Conservation (phyloP, 768 basidiomycete genomes). For the Agrocybe pediades region DNA sequence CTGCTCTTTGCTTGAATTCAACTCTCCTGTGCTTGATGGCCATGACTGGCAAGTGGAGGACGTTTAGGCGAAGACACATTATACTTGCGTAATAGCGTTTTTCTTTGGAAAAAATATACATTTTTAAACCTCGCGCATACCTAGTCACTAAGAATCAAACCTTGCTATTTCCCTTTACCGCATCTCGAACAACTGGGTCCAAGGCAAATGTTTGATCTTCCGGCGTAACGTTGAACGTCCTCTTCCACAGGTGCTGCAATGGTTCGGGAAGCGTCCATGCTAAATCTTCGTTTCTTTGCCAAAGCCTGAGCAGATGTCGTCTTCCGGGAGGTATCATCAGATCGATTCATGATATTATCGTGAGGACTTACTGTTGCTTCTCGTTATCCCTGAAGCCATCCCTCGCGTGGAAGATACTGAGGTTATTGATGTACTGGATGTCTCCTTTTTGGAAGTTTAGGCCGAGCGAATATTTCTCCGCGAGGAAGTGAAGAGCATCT, state of each 20-base stretch:
- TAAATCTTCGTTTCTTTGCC: constrained; percentile 40
- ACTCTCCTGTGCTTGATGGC: too few relatives aligned
- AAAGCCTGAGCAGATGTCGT: constrained; percentile 40
- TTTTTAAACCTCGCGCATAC: too few relatives aligned
- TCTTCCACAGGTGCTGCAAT: constrained; percentile 35
- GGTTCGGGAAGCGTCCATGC: constrained; percentile 39
- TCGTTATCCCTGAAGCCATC: constrained; percentile 42
- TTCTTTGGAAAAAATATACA: too few relatives aligned
- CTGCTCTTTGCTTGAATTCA: too few relatives aligned
- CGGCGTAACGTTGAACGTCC: constrained; percentile 32
- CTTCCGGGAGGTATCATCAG: constrained; percentile 12
- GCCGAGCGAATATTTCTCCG: constrained; percentile 41
- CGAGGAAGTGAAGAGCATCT: constrained; percentile 46
- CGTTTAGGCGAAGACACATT: too few relatives aligned
- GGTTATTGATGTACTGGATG: constrained; percentile 51
- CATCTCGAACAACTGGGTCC: constrained; percentile 35
- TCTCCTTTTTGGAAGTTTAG: constrained; percentile 52
- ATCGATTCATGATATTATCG: constrained; percentile 1
- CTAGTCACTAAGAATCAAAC: too few relatives aligned
- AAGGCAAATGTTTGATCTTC: constrained; percentile 38
- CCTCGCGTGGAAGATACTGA: constrained; percentile 47
- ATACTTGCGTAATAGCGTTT: too few relatives aligned
- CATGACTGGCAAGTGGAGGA: too few relatives aligned
- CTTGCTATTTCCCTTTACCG: constrained; percentile 10
- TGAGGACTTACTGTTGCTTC: constrained; percentile 35